These are phyloP conservation scores for Letharia columbiana DNA, from an alignment of 495 filamentous ascomycete genomes.

Conservation along the genomic window DNA sequence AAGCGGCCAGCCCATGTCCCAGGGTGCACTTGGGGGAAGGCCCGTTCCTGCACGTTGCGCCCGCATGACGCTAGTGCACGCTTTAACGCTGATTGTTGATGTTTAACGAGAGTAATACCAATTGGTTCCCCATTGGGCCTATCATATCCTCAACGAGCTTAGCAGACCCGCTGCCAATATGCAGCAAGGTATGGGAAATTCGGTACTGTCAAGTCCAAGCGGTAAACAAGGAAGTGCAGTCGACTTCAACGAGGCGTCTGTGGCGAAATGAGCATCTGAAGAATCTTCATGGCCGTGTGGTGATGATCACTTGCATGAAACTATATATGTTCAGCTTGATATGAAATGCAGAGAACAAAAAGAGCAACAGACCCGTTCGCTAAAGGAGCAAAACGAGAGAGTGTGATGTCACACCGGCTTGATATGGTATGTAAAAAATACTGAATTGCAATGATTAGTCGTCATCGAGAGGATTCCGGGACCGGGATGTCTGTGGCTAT, in stretches of 20 bases:
- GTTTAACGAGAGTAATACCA: background rate
- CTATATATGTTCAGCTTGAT: background rate
- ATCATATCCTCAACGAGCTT: background rate
- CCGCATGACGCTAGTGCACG: constrained; percentile 5
- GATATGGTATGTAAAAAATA: background rate
- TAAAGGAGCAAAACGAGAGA: background rate
- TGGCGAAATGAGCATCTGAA: background rate
- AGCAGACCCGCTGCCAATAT: constrained; percentile 1
- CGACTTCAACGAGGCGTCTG: background rate
- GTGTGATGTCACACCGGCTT: background rate
- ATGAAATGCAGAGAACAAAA: background rate
- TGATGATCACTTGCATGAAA: background rate
- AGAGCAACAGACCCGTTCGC: background rate
- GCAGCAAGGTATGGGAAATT: background rate
- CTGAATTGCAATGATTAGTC: background rate
- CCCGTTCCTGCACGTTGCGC: constrained; percentile 7
- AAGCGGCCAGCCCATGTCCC: background rate
- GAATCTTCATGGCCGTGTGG: background rate
- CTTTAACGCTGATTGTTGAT: constrained; percentile 2
- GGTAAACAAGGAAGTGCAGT: background rate
- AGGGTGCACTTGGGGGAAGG: constrained; percentile 1
- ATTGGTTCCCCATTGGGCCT: background rate
- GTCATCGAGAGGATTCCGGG: background rate
- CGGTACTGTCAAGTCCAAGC: background rate
- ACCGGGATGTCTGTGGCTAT: background rate